These are phyloP conservation scores for Aspergillus indologenus DNA, from an alignment of 495 filamentous ascomycete species.

Conservation along the genomic window DNA sequence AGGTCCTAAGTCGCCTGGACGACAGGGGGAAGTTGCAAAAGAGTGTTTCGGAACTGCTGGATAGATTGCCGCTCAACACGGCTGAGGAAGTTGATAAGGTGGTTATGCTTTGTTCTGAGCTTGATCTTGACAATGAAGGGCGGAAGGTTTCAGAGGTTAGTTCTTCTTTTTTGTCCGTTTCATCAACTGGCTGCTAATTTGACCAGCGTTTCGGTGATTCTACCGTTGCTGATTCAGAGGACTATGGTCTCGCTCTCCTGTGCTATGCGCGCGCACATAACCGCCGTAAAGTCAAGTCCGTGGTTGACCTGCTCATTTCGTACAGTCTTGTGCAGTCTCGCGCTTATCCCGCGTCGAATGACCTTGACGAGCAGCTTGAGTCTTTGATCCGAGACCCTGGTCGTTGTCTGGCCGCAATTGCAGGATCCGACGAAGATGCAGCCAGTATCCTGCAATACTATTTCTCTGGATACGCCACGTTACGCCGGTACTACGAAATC, in stretches of 20 bases:
- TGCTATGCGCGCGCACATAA: slow-evolving; percentile 82
- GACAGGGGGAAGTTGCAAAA: slow-evolving; percentile 61
- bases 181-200: background rate
- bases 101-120: slow-evolving; percentile 63
- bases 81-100: slow-evolving; percentile 69
- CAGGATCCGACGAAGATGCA: slow-evolving; percentile 67
- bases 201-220: slow-evolving; percentile 71
- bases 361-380: slow-evolving; percentile 67
- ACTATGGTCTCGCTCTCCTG: slow-evolving; percentile 77
- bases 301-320: slow-evolving; percentile 81
- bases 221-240: slow-evolving; percentile 60
- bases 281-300: slow-evolving; percentile 69
- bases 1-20: slow-evolving; percentile 71
- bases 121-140: slow-evolving; percentile 69
- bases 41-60: slow-evolving; percentile 63
- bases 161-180: slow-evolving; percentile 12
- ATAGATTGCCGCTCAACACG: slow-evolving; percentile 60
- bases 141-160: slow-evolving; percentile 73
- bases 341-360: slow-evolving; percentile 63
- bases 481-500: slow-evolving; percentile 83
- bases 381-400: slow-evolving; percentile 64
- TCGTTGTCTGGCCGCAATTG: slow-evolving; percentile 59
- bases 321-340: slow-evolving; percentile 80
- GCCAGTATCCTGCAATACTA: slow-evolving; percentile 75
- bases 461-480: slow-evolving; percentile 85